phyloP scores from a whole-genome alignment of 257 asterid genomes.

The Ilex aquifolium region DNA sequence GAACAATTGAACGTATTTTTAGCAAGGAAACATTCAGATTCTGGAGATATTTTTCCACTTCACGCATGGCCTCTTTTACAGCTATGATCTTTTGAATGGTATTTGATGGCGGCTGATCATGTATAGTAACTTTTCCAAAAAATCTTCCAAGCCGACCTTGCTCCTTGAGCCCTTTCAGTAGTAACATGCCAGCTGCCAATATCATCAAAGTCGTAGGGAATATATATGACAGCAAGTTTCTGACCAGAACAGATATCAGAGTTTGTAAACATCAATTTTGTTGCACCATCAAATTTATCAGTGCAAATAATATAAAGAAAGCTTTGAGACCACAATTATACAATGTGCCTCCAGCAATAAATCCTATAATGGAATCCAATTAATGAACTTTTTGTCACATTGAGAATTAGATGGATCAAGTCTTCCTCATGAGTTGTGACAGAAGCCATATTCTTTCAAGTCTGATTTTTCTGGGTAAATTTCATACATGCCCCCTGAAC shows the following conservation, averaged over 20 bases:
- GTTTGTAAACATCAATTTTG: slow-evolving; percentile 1
- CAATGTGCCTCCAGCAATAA: not conserved
- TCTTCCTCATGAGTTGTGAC: not conserved
- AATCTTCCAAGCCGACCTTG: slow-evolving; percentile 97
- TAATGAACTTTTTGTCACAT: not conserved
- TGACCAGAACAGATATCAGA: slow-evolving; percentile 26
- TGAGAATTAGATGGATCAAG: not conserved
- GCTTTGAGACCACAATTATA: too few species aligned
- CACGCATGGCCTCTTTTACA: slow-evolving; percentile 87
- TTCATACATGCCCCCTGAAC: too few species aligned
- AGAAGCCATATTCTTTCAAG: too few species aligned
- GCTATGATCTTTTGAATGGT: slow-evolving; percentile 91
- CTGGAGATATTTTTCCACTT: slow-evolving; percentile 80
- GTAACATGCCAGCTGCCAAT: slow-evolving; percentile 64
- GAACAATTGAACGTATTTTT: slow-evolving; percentile 70
- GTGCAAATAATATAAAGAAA: not conserved
- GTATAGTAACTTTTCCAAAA: slow-evolving; percentile 80
- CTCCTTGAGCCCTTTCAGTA: slow-evolving; percentile 86
- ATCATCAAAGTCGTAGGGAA: slow-evolving; percentile 74
- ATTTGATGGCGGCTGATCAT: slow-evolving; percentile 93
- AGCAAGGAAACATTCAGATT: slow-evolving; percentile 73
- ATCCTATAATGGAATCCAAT: not conserved
- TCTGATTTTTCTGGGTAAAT: too few species aligned
- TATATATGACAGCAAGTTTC: slow-evolving; percentile 70
- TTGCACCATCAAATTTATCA: not conserved